These are phyloP conservation scores for Miscanthus lutarioriparius DNA, from an alignment of 176 grass and related monocot species.

Conservation along the genomic window DNA sequence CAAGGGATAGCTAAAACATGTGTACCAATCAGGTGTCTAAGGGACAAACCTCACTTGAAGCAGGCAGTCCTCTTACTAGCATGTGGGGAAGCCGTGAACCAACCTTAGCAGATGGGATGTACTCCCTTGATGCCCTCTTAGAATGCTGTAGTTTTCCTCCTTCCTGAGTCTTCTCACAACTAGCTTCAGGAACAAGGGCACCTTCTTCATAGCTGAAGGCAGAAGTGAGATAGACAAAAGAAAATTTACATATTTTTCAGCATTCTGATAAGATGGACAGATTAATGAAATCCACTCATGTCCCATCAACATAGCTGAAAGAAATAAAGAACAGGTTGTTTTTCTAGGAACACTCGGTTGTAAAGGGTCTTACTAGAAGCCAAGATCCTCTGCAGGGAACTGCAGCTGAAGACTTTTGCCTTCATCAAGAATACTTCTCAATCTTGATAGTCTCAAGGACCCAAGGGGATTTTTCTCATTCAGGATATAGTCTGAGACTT, in stretches of 20 bases:
- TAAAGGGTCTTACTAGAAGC: slow-evolving; percentile 61
- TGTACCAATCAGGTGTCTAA: slow-evolving; percentile 3
- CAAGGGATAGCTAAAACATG: background rate
- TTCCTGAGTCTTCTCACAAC: slow-evolving; percentile 12
- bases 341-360: background rate
- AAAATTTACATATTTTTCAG: background rate
- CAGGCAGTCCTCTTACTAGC: slow-evolving; percentile 45
- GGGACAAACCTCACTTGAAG: slow-evolving; percentile 54
- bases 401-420: slow-evolving; percentile 95
- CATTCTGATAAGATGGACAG: background rate
- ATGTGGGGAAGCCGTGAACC: slow-evolving; percentile 78
- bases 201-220: slow-evolving; percentile 73
- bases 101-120: slow-evolving; percentile 67
- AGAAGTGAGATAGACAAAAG: slow-evolving; percentile 22
- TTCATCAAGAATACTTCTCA: slow-evolving; percentile 87
- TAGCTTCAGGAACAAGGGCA: slow-evolving; percentile 54
- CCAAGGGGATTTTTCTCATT: slow-evolving; percentile 87
- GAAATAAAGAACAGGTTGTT: background rate
- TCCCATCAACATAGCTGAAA: background rate
- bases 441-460: slow-evolving; percentile 58
- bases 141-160: slow-evolving; percentile 21
- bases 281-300: background rate
- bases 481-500: slow-evolving; percentile 84
- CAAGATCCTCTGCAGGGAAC: slow-evolving; percentile 96
- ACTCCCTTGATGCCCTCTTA: slow-evolving; percentile 53